phyloP scores from a whole-genome alignment of 306 rosid genomes.

The Fragaria ananassa region DNA sequence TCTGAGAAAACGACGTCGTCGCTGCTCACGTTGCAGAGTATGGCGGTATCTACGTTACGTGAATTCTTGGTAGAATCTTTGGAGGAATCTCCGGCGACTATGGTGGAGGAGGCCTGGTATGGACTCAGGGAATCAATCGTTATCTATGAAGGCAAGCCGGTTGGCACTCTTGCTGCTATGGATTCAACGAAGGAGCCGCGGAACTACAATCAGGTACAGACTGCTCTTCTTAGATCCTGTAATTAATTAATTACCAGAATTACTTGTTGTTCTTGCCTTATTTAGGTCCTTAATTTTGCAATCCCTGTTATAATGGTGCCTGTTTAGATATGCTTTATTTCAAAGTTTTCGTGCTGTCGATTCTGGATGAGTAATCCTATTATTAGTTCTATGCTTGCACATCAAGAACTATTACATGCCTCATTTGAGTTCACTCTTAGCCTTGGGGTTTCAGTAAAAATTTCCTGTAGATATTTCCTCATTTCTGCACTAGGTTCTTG shows the following conservation, averaged over 20 bases:
- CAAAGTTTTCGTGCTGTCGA: not conserved
- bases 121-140: slow-evolving; percentile 17
- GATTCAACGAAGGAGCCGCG: slow-evolving; percentile 26
- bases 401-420: not conserved
- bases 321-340: not conserved
- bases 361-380: not conserved
- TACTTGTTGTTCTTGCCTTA: not conserved
- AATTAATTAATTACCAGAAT: not conserved
- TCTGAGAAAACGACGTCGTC: too few relatives aligned
- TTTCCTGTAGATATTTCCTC: too few relatives aligned
- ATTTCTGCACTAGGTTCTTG: not conserved
- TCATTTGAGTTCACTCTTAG: too few relatives aligned
- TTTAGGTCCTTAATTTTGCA: not conserved
- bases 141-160: slow-evolving; percentile 17
- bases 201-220: slow-evolving; percentile 31
- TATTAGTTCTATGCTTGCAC: not conserved
- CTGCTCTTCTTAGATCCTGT: not conserved
- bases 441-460: too few relatives aligned
- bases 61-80: not conserved
- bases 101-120: slow-evolving; percentile 35
- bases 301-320: not conserved
- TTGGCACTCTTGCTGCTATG: slow-evolving; percentile 33
- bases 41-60: too few relatives aligned
- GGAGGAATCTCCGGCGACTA: not conserved
- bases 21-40: too few relatives aligned